Conservation (phyloP, 192 early-diverging fungal species). For the Umbelopsis ramanniana region DNA sequence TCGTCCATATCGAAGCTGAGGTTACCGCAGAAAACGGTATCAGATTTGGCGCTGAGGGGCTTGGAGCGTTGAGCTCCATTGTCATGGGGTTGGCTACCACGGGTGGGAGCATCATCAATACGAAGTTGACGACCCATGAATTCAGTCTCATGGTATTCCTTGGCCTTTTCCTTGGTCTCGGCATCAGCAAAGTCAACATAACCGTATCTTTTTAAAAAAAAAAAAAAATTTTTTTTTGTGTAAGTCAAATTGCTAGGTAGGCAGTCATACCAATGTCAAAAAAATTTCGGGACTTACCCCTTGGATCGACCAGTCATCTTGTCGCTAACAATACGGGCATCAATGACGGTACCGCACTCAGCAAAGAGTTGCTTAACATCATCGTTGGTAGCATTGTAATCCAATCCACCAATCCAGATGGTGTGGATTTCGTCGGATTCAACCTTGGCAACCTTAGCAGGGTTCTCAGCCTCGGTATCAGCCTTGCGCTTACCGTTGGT, state of each 20-base stretch:
- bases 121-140: slow-evolving; percentile 84
- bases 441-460: slow-evolving; percentile 62
- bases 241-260: no score
- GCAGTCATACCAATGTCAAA: slow-evolving; percentile 73
- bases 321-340: slow-evolving; percentile 80
- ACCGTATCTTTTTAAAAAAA: slow-evolving; percentile 64
- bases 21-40: slow-evolving; percentile 86
- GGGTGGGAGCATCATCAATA: slow-evolving; percentile 72
- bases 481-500: slow-evolving; percentile 51
- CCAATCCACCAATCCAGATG: slow-evolving; percentile 77
- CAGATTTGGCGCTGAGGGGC: slow-evolving; percentile 57
- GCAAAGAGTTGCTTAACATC: slow-evolving; percentile 62
- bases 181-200: slow-evolving; percentile 84
- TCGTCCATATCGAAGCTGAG: slow-evolving; percentile 70
- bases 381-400: slow-evolving; percentile 74
- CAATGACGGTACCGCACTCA: slow-evolving; percentile 70
- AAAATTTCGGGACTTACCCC: slow-evolving; percentile 54
- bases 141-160: slow-evolving; percentile 68
- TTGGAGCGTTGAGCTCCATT: slow-evolving; percentile 43
- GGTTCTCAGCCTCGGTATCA: slow-evolving; percentile 43
- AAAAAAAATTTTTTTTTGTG: background rate
- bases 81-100: slow-evolving; percentile 42
- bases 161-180: slow-evolving; percentile 70
- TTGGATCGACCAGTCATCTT: slow-evolving; percentile 73
- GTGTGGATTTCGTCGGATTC: slow-evolving; percentile 49